These are phyloP conservation scores for Ophiostoma triangulosporum DNA, from an alignment of 2,329 filamentous ascomycete species.

Conservation along the genomic window DNA sequence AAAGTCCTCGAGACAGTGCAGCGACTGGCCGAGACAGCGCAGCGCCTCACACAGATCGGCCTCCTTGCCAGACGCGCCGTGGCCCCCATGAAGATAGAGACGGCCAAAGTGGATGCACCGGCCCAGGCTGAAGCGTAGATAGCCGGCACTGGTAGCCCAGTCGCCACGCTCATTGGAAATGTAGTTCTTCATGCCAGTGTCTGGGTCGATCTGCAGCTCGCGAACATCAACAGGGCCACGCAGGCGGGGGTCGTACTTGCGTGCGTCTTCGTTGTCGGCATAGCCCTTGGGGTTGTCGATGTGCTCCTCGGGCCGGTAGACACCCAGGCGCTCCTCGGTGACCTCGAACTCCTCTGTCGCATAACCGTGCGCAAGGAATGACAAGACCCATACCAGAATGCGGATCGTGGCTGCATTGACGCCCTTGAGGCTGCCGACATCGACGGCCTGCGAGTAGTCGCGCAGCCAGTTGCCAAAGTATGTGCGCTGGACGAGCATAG, in stretches of 20 bases:
- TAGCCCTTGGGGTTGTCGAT: conserved; percentile 75
- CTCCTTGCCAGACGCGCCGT: conserved; percentile 50
- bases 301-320: conserved; percentile 65
- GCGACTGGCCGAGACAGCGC: conserved; percentile 59
- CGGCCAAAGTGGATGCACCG: conserved; percentile 67
- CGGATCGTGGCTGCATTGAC: conserved; percentile 68
- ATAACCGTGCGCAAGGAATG: conserved; percentile 71
- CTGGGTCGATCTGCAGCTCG: conserved; percentile 59
- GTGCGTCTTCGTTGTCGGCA: conserved; percentile 74
- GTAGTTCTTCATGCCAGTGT: conserved; percentile 98
- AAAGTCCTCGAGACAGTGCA: conserved; percentile 69
- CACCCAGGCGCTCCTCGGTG: conserved; percentile 63
- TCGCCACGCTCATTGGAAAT: conserved; percentile 79
- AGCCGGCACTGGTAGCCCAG: conserved; percentile 84
- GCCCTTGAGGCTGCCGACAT: conserved; percentile 66
- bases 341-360: conserved; percentile 80
- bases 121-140: conserved; percentile 61
- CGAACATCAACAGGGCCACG: conserved; percentile 61
- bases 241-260: conserved; percentile 66
- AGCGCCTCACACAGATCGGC: conserved; percentile 70
- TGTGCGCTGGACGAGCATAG: conserved; percentile 60
- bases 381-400: conserved; percentile 66
- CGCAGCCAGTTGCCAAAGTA: conserved; percentile 84
- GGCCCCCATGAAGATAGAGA: conserved; percentile 54
- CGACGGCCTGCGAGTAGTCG: conserved; percentile 74